These are phyloP conservation scores for Xylariaceae sp. DNA, from an alignment of 2,329 filamentous ascomycete genomes.

Conservation along the genomic window DNA sequence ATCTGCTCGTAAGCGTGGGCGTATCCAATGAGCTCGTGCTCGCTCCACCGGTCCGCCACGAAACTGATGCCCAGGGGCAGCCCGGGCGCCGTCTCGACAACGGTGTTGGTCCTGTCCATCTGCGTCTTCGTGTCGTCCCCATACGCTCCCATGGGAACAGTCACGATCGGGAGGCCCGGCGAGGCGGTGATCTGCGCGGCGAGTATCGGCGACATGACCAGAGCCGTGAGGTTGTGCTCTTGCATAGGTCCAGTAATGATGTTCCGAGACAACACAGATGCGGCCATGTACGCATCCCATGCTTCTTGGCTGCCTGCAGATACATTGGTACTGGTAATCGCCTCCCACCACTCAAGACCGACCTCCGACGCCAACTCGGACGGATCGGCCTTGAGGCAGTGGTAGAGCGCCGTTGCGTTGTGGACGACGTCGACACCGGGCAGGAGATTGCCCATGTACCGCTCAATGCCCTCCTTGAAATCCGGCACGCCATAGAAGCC, in stretches of 20 bases:
- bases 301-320: conserved; percentile 5
- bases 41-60: conserved; percentile 9
- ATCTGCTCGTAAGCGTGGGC: conserved; percentile 13
- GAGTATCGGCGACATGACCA: conserved; percentile 5
- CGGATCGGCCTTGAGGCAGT: conserved; percentile 5
- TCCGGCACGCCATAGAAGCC: conserved; percentile 6
- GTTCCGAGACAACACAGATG: background rate
- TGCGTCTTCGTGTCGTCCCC: conserved; percentile 4
- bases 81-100: conserved; percentile 5
- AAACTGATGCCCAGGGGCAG: conserved; percentile 13
- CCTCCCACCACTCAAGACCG: conserved; percentile 1
- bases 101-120: background rate
- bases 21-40: conserved; percentile 10
- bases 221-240: conserved; percentile 3
- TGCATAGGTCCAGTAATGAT: conserved; percentile 4
- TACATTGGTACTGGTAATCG: background rate
- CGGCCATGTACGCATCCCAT: conserved; percentile 6
- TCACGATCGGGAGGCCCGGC: conserved; percentile 13
- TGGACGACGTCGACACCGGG: conserved; percentile 1
- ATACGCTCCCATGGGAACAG: conserved; percentile 14
- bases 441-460: conserved; percentile 5
- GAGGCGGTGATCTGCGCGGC: conserved; percentile 4
- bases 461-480: conserved; percentile 4
- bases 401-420: conserved; percentile 4
- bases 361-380: conserved; percentile 1